Base-by-base conservation (phyloP, 169 alveolate species). In the Cryptosporidium baileyi region DNA sequence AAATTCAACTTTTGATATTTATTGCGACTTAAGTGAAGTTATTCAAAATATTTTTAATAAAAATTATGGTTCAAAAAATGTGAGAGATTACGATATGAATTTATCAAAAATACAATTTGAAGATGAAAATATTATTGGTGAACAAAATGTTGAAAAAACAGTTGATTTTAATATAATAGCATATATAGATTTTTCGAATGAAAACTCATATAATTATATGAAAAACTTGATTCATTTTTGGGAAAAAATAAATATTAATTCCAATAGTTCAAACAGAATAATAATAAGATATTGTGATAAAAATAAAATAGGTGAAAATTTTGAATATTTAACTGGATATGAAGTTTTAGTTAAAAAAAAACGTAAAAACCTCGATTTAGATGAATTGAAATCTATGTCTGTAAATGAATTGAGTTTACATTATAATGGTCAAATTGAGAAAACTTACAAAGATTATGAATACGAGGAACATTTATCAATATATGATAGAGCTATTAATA, bases 261-360 rank as follows among this genome's bases (percentile, higher is more conserved):
- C 3, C 15, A 47, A 28, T 7, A n/a, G 34, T n/a, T 11, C 60
- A 61, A 36, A 17, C 34, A 61, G 26, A 9, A 36, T 74, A 32
- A 51, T 40, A 57, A 52, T 74, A 15, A 74, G 85, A n/a, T 67
- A 74, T n/a, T 36, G 47, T 36, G 85, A 74, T 38, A 15, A 40
- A 15, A 11, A 11, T 1, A 17, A 74, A 2, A 5, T 40, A 6
- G 17, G 17, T 13, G 60, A 54, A 2, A 36, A 34, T 0, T 26
- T n/a, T 57, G 85, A 74, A 38, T 74, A 54, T 54, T 34, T 74
- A 24, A 49, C 67, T 13, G 85, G 85, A 49, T 74, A 51, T 74
- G 67, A 59, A 1, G 67, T 45, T 11, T 54, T 19, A 11, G 41
- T 74, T 7, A 57, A 26, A 28, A 74, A 57, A 74, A 2, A 26